Percentiles rank a stretch among this genome's conserved stretches.
These are phyloP conservation scores for Beauveria caledonica DNA, from an alignment of 2,329 filamentous ascomycete species.

Conservation along the genomic window DNA sequence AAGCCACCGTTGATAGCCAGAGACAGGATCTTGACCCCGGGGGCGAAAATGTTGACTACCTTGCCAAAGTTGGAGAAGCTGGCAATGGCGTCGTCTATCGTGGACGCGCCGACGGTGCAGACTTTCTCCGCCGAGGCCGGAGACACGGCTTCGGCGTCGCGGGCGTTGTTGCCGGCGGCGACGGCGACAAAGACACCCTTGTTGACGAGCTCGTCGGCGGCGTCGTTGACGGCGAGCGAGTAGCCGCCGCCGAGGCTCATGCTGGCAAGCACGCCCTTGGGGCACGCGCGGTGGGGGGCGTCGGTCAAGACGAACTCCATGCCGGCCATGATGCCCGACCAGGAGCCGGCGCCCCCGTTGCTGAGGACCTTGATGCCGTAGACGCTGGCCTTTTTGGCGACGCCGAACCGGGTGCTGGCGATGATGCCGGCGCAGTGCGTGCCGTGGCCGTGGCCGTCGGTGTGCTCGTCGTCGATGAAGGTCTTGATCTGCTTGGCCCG, in stretches of 20 bases:
- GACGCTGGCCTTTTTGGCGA: slow-evolving; percentile 36
- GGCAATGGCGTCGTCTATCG: too few relatives aligned
- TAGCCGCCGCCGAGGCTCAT: slow-evolving; percentile 45
- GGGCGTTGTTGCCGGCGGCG: slow-evolving; percentile 44
- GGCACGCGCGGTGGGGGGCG: slow-evolving; percentile 27
- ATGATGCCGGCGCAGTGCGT: slow-evolving; percentile 40
- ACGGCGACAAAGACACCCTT: slow-evolving; percentile 43
- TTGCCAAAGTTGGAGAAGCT: slow-evolving; percentile 43
- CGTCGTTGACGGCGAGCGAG: slow-evolving; percentile 38
- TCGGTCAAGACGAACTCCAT: slow-evolving; percentile 34
- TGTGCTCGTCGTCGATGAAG: slow-evolving; percentile 28
- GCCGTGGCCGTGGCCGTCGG: slow-evolving; percentile 38
- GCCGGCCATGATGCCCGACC: slow-evolving; percentile 34
- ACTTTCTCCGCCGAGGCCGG: slow-evolving; percentile 36
- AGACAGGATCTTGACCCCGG: slow-evolving; percentile 36
- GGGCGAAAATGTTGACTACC: slow-evolving; percentile 40
- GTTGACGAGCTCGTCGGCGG: slow-evolving; percentile 33
- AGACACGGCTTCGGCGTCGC: slow-evolving; percentile 35
- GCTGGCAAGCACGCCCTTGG: slow-evolving; percentile 39
- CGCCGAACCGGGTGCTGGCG: slow-evolving; percentile 33
- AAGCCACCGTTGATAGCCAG: slow-evolving; percentile 34
- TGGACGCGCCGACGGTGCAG: slow-evolving; percentile 43
- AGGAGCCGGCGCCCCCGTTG: slow-evolving; percentile 27
- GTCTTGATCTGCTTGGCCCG: slow-evolving; percentile 33
- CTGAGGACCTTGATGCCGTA: slow-evolving; percentile 39